Evolutionary conservation across 139 green algal species (phyloP).

Genomic region (Picochlorum sp.): DNA sequence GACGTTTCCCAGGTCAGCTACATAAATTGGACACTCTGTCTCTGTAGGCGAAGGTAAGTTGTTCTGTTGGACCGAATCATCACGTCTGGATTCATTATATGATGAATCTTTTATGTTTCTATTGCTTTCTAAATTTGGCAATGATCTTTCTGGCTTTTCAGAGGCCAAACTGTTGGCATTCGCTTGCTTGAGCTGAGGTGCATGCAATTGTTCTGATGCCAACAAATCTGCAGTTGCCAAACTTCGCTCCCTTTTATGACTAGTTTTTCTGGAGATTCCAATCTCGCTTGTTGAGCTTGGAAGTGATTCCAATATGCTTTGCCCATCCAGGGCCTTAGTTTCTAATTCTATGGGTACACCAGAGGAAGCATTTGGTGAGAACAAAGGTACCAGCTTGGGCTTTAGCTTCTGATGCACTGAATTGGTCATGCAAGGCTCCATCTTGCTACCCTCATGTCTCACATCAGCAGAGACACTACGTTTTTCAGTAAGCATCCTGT

Average conservation of each 20-base stretch:
- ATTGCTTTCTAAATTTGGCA: too few species aligned
- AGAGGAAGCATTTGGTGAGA: background rate
- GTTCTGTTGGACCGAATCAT: background rate
- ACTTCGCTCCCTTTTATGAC: background rate
- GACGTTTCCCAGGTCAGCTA: too few species aligned
- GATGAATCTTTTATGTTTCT: too few species aligned
- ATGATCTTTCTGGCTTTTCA: background rate
- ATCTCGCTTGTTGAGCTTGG: constrained; percentile 6
- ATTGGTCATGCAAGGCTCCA: background rate
- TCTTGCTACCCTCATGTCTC: background rate
- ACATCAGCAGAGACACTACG: background rate
- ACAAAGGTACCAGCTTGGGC: background rate
- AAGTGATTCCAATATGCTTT: background rate
- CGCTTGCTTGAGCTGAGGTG: background rate
- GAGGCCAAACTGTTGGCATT: background rate
- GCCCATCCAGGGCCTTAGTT: too few species aligned
- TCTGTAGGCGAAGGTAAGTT: background rate
- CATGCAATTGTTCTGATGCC: background rate
- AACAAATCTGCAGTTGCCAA: background rate
- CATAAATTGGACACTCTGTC: too few species aligned
- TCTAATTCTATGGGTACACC: too few species aligned
- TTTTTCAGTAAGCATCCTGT: background rate
- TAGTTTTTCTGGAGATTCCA: background rate
- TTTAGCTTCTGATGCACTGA: background rate
- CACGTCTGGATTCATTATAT: background rate